A percentile compares a stretch with the other conserved stretches of the same genome.
Evolutionary conservation across 78 protist species (phyloP).

Genomic region (Dictyostelium intermedium): DNA sequence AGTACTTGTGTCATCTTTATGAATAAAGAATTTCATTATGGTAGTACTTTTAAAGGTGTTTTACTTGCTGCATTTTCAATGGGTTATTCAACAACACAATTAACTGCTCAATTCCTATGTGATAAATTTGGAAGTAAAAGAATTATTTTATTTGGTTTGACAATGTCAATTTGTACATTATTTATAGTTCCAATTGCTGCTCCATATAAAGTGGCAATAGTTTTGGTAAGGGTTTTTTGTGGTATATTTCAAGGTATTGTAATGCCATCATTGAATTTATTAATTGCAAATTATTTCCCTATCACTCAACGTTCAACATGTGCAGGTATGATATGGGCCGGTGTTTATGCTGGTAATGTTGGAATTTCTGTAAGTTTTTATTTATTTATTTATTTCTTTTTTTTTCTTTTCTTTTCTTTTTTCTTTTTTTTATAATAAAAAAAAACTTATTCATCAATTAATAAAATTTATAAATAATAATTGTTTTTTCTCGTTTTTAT

Average conservation of each 20-base stretch:
- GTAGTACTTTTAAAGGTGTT: constrained; percentile 26
- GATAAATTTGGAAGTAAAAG: constrained; percentile 54
- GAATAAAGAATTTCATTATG: constrained; percentile 19
- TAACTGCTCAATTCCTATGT: constrained; percentile 31
- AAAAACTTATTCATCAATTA: no score
- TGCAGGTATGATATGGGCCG: constrained; percentile 46
- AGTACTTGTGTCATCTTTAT: constrained; percentile 28
- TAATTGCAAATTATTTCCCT: constrained; percentile 50
- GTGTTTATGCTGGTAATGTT: constrained; percentile 48
- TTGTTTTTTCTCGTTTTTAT: no score
- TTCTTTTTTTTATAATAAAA: no score
- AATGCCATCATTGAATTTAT: constrained; percentile 41
- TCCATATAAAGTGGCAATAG: not conserved
- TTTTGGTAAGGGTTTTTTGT: constrained; percentile 14
- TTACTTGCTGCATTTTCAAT: constrained; percentile 38
- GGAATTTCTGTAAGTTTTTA: constrained; percentile 3
- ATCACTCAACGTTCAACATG: constrained; percentile 13
- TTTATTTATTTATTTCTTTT: no score
- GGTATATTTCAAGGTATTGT: constrained; percentile 51
- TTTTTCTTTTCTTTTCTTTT: no score
- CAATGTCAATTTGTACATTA: not conserved
- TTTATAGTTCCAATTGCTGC: constrained; percentile 34
- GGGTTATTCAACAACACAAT: constrained; percentile 55
- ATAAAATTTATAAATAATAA: no score
- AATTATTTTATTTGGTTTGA: constrained; percentile 37